Evolutionary conservation across 352 stramenopile species (phyloP), one percentile per base, ranked within the genome.

Genomic region (Phytophthora colocasiae): DNA sequence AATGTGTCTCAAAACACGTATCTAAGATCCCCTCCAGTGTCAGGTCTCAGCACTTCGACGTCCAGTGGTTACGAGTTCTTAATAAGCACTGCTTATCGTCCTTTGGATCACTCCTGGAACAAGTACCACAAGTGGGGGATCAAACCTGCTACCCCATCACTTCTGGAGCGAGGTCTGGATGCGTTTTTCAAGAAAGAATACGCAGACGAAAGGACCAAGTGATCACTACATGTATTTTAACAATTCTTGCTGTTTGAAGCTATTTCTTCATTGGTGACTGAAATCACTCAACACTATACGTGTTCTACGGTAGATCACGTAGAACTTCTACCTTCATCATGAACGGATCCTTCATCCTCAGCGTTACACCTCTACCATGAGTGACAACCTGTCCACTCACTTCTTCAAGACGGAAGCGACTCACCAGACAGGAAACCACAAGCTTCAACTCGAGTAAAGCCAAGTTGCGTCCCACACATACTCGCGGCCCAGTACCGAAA

Each of bases 401-500:
- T 27, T 73, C n/a, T 15, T 24, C 44, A n/a, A 92, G 53, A 14
- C 77, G 24, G 47, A 86, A 91, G n/a, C 66, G 58, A 15, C 63
- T 69, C 22, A 93, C 58, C 19, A 92, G 19, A 7, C 31, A 48
- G 2, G 45, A 29, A 7, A 78, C 24, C 10, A 85, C 58, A n/a
- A 88, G 72, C 31, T 92, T 90, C 46, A 91, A 78, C 63, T 93
- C 78, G 1, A 91, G 47, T 55, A 91, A 49, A 10, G 86, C 84
- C n/a, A 93, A 31, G 26, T 75, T 67, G 55, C 34, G 29, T 14
- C 56, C 56, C 11, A 64, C 56, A 22, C 44, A 70, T 15, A 63
- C 43, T 14, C 54, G 60, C 4, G 66, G 60, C 1, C 60, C 66
- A 17, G 36, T 17, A 10, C 36, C 15, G 36, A 41, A 41, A 0